phyloP scores from a whole-genome alignment of 192 early-diverging fungal genomes.

The Coemansia erecta region DNA sequence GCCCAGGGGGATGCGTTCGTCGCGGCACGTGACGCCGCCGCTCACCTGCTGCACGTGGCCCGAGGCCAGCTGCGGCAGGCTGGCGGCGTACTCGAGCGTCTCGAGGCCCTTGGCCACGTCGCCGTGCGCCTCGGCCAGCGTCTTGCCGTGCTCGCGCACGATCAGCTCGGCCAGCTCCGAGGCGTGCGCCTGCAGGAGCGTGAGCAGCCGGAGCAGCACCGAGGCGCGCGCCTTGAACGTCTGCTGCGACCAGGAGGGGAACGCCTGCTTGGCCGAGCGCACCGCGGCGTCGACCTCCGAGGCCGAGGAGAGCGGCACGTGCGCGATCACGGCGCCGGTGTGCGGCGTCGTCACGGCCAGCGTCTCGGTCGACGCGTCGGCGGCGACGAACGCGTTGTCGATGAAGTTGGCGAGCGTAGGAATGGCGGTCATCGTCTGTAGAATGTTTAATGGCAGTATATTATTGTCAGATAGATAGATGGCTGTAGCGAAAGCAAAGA shows the following conservation, averaged over 20 bases:
- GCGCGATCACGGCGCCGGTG: constrained; percentile 61
- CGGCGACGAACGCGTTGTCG: constrained; percentile 16
- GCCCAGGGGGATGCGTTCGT: constrained; percentile 65
- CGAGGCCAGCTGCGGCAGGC: constrained; percentile 62
- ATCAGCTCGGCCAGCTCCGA: constrained; percentile 72
- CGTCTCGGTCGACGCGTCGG: constrained; percentile 2
- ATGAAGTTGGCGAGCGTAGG: constrained; percentile 35
- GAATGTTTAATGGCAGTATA: not conserved
- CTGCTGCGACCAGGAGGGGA: constrained; percentile 56
- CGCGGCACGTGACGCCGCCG: constrained; percentile 64
- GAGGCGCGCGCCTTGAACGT: constrained; percentile 72
- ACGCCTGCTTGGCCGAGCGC: constrained; percentile 56
- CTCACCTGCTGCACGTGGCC: constrained; percentile 66
- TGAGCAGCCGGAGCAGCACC: constrained; percentile 61
- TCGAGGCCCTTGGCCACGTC: constrained; percentile 78
- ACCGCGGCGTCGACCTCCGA: constrained; percentile 64
- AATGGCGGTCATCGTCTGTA: not conserved
- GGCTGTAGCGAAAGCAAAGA: not conserved
- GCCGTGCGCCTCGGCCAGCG: constrained; percentile 64
- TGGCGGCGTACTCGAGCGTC: constrained; percentile 74
- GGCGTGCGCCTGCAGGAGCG: constrained; percentile 53
- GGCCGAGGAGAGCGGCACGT: constrained; percentile 59
- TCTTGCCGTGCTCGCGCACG: constrained; percentile 81
- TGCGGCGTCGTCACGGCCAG: constrained; percentile 66
- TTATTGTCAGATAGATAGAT: not conserved